A percentile compares a stretch with the other conserved stretches of the same genome.
phyloP scores from a whole-genome alignment of 2,329 filamentous ascomycete genomes.

The Aspergillus melleus region DNA sequence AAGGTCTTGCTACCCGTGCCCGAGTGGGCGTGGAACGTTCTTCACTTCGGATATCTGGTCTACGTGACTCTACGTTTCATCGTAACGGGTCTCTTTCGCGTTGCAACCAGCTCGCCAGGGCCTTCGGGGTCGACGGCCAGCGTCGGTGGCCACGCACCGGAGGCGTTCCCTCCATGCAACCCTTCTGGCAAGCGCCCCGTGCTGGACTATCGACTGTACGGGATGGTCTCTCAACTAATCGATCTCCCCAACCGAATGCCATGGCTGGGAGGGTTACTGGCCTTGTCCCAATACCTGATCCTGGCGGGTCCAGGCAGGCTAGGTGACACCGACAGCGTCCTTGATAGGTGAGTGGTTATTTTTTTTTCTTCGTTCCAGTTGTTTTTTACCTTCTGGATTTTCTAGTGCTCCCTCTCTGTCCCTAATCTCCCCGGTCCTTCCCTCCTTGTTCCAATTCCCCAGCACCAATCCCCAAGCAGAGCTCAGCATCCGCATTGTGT shows the following conservation, averaged over 20 bases:
- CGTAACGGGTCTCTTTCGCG: constrained; percentile 63
- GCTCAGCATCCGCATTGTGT: constrained; percentile 10
- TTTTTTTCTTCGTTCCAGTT: constrained; percentile 11
- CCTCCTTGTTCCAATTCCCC: neutral
- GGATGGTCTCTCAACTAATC: constrained; percentile 69
- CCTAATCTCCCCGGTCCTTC: constrained; percentile 6
- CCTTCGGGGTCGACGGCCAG: constrained; percentile 27
- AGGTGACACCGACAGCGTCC: constrained; percentile 70
- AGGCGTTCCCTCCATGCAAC: constrained; percentile 32
- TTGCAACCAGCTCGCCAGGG: constrained; percentile 59
- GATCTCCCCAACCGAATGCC: constrained; percentile 82
- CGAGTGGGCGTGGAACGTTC: constrained; percentile 51
- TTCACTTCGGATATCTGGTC: constrained; percentile 53
- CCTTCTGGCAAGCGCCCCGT: constrained; percentile 58
- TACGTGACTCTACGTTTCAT: constrained; percentile 67
- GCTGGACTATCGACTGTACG: constrained; percentile 74
- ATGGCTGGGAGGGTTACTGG: constrained; percentile 76
- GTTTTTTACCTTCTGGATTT: constrained; percentile 6
- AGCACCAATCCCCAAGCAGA: neutral
- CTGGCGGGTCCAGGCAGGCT: constrained; percentile 73
- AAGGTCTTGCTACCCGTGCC: constrained; percentile 35
- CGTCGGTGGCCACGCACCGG: constrained; percentile 26
- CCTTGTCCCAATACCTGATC: constrained; percentile 72
- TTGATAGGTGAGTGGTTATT: constrained; percentile 79
- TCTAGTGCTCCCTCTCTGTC: constrained; percentile 3